These are phyloP conservation scores for Monilinia laxa DNA, from an alignment of 2,329 filamentous ascomycete genomes.

Conservation along the genomic window DNA sequence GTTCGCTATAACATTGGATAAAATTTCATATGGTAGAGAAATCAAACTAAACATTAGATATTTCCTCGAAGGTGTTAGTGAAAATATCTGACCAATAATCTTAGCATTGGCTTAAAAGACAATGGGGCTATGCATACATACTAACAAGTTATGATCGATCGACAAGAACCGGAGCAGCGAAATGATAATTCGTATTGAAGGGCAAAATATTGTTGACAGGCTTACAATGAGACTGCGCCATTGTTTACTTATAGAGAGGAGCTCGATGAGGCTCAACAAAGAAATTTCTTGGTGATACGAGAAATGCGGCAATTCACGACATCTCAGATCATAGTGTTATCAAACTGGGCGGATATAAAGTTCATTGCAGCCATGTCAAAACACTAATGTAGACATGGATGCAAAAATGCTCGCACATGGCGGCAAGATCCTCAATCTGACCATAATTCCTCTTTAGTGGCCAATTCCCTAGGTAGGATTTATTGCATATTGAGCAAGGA, in stretches of 20 bases:
- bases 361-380: background rate
- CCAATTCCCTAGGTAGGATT: background rate
- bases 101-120: constrained; percentile 4
- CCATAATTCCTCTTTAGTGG: background rate
- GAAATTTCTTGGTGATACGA: background rate
- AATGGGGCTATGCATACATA: background rate
- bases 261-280: background rate
- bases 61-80: background rate
- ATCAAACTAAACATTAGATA: constrained; percentile 35
- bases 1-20: constrained; percentile 34
- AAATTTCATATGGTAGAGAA: constrained; percentile 39
- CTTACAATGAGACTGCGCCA: constrained; percentile 1
- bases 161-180: background rate
- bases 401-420: background rate
- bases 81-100: background rate
- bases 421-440: background rate
- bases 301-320: background rate
- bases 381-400: background rate
- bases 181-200: background rate
- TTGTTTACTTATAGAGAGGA: background rate
- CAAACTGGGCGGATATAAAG: background rate
- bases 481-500: constrained; percentile 9
- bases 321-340: background rate
- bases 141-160: background rate
- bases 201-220: background rate